Conservation (phyloP, 257 asterid species). For the Solanum clarkiae region DNA sequence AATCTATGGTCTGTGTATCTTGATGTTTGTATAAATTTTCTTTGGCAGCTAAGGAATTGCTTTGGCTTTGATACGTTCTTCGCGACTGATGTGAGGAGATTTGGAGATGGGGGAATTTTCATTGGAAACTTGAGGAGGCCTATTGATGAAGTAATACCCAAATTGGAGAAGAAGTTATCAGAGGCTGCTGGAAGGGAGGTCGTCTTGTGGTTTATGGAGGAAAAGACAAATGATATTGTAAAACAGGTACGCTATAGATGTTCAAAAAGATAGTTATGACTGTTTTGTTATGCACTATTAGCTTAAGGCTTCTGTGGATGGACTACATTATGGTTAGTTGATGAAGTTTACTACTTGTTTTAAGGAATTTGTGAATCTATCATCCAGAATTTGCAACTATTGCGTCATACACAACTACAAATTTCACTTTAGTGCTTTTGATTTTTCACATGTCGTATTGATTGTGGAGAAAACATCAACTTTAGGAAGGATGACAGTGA, state of each 20-base stretch:
- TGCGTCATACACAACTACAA: background rate
- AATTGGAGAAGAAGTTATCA: slow-evolving; percentile 69
- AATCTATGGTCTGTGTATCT: background rate
- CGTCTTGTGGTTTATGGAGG: slow-evolving; percentile 90
- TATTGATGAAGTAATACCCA: slow-evolving; percentile 75
- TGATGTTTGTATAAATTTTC: slow-evolving; percentile 3
- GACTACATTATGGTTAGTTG: background rate
- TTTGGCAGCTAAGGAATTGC: slow-evolving; percentile 66
- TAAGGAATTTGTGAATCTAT: background rate
- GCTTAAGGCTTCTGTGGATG: background rate
- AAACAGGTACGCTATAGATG: slow-evolving; percentile 47
- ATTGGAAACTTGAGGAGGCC: slow-evolving; percentile 84
- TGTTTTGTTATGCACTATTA: background rate
- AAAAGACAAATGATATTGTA: slow-evolving; percentile 51
- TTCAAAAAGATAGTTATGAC: background rate
- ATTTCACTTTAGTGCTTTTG: background rate
- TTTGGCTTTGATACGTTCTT: slow-evolving; percentile 85
- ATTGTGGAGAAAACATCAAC: background rate
- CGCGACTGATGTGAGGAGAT: slow-evolving; percentile 80
- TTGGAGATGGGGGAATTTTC: slow-evolving; percentile 90
- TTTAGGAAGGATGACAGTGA: background rate
- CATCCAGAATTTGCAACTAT: background rate
- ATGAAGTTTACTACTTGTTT: background rate
- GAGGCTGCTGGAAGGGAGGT: slow-evolving; percentile 93
- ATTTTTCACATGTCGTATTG: background rate